phyloP scores from a whole-genome alignment of 2,329 filamentous ascomycete species.

The Zasmidium angulare region DNA sequence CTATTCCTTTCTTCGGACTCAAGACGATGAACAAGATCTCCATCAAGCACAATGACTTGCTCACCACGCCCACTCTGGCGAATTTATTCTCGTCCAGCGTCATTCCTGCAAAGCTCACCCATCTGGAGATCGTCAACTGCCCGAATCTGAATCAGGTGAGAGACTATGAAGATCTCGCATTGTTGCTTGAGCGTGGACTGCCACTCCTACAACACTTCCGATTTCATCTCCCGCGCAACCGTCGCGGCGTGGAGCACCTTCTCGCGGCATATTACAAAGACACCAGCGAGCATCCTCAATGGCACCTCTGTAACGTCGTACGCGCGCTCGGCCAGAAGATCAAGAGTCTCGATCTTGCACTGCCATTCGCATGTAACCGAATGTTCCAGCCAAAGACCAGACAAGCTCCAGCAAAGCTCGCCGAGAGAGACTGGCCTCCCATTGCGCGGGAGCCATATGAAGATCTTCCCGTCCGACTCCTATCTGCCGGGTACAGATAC shows the following conservation, averaged over 20 bases:
- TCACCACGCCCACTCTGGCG: conserved; percentile 8
- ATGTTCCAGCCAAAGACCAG: conserved; percentile 15
- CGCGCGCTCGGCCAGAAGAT: conserved; percentile 17
- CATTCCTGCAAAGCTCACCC: conserved; percentile 19
- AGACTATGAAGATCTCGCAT: conserved; percentile 10
- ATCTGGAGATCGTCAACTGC: conserved; percentile 23
- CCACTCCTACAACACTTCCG: conserved; percentile 21
- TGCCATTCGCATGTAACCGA: conserved; percentile 23
- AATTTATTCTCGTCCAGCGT: conserved; percentile 19
- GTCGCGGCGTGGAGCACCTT: background rate
- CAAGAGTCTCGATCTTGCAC: conserved; percentile 22
- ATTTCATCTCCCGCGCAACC: conserved; percentile 15
- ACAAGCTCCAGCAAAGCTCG: background rate
- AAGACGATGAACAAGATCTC: conserved; percentile 20
- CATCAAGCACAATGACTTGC: conserved; percentile 9
- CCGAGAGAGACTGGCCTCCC: conserved; percentile 6
- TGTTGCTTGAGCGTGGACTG: conserved; percentile 18
- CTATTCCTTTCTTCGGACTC: conserved; percentile 15
- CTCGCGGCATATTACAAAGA: conserved; percentile 4
- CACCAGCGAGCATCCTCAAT: conserved; percentile 18
- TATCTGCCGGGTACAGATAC: conserved; percentile 19
- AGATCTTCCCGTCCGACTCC: conserved; percentile 16
- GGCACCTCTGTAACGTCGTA: conserved; percentile 26
- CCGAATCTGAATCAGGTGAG: conserved; percentile 11
- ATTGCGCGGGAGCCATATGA: conserved; percentile 14